Base-by-base conservation (phyloP, 208 protist genomes). In the Endotrypanum monterogeii region DNA sequence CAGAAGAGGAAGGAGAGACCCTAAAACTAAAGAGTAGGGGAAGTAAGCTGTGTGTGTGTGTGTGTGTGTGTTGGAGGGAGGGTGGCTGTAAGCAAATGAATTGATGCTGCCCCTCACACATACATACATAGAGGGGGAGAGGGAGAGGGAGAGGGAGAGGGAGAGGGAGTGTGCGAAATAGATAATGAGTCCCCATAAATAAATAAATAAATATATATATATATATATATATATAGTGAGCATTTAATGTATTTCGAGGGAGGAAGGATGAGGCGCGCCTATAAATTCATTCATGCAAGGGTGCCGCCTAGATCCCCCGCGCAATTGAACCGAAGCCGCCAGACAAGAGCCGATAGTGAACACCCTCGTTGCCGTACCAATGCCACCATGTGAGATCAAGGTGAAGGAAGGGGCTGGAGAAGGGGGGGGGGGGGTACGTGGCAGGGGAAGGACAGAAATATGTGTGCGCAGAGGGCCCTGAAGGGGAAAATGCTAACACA, bases 51-150 rank as follows among this genome's bases (percentile, higher is more conserved):
- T 48, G 44, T 48, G 44, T 48, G 44, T 46, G 41, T 3, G 41
- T 3, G 41, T 3, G 41, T 3, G 41, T 3, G 41, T 3, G 41
- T 3, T 3, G 9, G 9, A 9, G n/a, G 25, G 54, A 6, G 25
- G n/a, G 25, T 4, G 25, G 44, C 58, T 20, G 9, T 32, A 37
- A 74, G n/a, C n/a, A n/a, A n/a, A n/a, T n/a, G n/a, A n/a, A n/a
- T n/a, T n/a, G n/a, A n/a, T n/a, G n/a, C n/a, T n/a, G n/a, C n/a
- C 55, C 23, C 65, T 12, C 65, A 69, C 65, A 69, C 51, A 71
- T 35, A 57, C 67, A 71, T 46, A 71, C 55, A 44, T 35, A 71
- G 16, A 71, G 30, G 16, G 23, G 20, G 0, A n/a, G 16, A 25
- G 41, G 3, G 28, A 65, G 39, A 66, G 3, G 23, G 48, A 62